Conservation (phyloP, 805 yeast species). For the Cyberlindnera euphorbiae region DNA sequence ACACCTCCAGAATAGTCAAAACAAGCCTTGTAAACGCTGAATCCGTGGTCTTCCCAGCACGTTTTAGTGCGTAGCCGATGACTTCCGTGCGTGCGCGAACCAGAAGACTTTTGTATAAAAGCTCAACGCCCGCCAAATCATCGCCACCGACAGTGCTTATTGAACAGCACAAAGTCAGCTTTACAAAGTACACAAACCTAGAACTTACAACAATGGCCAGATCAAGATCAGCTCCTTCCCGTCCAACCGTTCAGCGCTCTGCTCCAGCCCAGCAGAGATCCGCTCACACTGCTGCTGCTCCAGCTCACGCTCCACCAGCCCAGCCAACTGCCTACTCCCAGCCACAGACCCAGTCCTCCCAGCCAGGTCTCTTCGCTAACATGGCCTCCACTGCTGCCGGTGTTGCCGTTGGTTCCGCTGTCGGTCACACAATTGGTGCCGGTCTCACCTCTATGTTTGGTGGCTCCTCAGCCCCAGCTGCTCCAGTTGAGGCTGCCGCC, state of each 20-base stretch:
- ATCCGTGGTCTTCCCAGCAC: too few relatives aligned
- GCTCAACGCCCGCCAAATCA: too few relatives aligned
- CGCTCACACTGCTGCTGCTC: conserved; percentile 68
- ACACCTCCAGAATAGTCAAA: neutral
- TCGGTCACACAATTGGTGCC: conserved; percentile 95
- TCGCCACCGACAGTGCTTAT: too few relatives aligned
- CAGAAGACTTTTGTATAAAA: too few relatives aligned
- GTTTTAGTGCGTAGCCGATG: too few relatives aligned
- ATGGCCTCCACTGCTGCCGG: conserved; percentile 99
- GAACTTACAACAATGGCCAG: conserved; percentile 35
- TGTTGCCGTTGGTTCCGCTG: conserved; percentile 97
- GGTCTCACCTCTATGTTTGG: conserved; percentile 89
- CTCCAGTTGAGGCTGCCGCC: conserved; percentile 38
- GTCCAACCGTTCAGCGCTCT: conserved; percentile 39
- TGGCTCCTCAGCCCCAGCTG: conserved; percentile 54
- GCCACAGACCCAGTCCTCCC: conserved; percentile 44
- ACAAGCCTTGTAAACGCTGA: too few relatives aligned
- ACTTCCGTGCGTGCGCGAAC: neutral
- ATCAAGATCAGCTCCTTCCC: conserved; percentile 38
- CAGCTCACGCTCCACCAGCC: conserved; percentile 34
- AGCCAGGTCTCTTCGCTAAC: conserved; percentile 90
- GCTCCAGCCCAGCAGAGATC: conserved; percentile 53
- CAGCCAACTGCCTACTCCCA: conserved; percentile 42
- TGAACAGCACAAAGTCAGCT: too few relatives aligned
- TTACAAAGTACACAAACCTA: neutral